Evolutionary conservation across 2,329 filamentous ascomycete species (phyloP).

Genomic region (Colletotrichum zoysiae): DNA sequence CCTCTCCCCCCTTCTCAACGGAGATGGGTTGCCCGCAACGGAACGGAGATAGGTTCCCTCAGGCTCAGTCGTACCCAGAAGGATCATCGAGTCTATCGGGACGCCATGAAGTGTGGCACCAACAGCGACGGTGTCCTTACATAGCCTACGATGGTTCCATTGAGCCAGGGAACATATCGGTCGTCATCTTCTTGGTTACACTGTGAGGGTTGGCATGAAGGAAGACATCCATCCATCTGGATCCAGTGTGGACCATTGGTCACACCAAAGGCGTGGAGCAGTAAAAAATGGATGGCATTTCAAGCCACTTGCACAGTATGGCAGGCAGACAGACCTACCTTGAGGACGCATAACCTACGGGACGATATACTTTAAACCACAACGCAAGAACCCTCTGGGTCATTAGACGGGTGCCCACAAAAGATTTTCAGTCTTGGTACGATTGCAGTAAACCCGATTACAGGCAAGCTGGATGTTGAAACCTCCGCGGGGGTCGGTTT

Average conservation of each 20-base stretch:
- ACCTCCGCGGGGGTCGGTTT: neutral
- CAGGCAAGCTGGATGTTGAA: neutral
- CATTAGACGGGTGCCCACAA: neutral
- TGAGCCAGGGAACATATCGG: no score
- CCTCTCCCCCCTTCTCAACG: no score
- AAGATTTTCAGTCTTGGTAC: neutral
- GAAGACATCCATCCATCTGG: neutral
- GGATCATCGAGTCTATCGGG: neutral
- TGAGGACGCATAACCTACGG: neutral
- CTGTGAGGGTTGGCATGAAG: no score
- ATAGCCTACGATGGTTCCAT: neutral
- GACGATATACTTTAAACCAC: neutral
- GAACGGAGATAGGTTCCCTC: neutral
- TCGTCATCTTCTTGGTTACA: neutral
- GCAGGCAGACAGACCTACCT: neutral
- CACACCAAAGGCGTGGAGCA: neutral
- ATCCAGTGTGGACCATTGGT: neutral
- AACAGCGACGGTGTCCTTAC: neutral
- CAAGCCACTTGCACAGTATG: neutral
- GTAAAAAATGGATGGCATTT: neutral
- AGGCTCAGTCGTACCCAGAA: neutral
- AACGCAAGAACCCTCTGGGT: no score
- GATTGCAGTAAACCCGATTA: neutral
- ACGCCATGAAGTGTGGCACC: neutral
- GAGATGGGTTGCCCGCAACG: neutral